phyloP scores from a whole-genome alignment of 768 basidiomycete genomes.

The Hortiboletus campestris region DNA sequence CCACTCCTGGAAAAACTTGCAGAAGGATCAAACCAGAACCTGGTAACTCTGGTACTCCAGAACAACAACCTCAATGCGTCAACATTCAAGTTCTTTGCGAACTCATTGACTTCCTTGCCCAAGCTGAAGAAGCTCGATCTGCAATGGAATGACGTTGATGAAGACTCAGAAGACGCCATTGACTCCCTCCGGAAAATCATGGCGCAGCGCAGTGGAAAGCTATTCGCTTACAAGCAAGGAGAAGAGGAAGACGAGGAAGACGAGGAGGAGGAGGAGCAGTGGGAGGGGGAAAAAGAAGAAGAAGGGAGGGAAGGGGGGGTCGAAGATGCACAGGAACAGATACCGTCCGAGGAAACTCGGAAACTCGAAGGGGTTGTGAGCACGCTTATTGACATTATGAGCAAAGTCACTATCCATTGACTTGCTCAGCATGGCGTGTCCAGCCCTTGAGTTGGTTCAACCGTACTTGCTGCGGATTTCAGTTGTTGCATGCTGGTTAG shows the following conservation, averaged over 20 bases:
- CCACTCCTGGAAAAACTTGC: slow-evolving; percentile 58
- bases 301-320: slow-evolving; percentile 32
- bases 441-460: not conserved
- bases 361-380: slow-evolving; percentile 41
- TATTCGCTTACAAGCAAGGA: slow-evolving; percentile 75
- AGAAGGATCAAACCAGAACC: slow-evolving; percentile 67
- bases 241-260: slow-evolving; percentile 73
- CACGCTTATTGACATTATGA: slow-evolving; percentile 63
- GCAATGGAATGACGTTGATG: slow-evolving; percentile 88
- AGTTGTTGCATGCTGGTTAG: not conserved
- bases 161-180: slow-evolving; percentile 59
- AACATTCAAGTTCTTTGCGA: slow-evolving; percentile 65
- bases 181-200: slow-evolving; percentile 52
- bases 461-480: not conserved
- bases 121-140: slow-evolving; percentile 71
- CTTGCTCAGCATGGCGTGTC: not conserved
- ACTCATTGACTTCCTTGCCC: slow-evolving; percentile 60
- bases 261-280: slow-evolving; percentile 44
- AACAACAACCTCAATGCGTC: slow-evolving; percentile 85
- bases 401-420: slow-evolving; percentile 56
- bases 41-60: slow-evolving; percentile 79
- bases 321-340: slow-evolving; percentile 20
- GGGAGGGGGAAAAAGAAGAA: slow-evolving; percentile 37
- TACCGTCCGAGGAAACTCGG: slow-evolving; percentile 23
- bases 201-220: slow-evolving; percentile 63